Percentiles rank a stretch among this genome's conserved stretches.
These are phyloP conservation scores for Theobroma cacao DNA, from an alignment of 345 rosid genomes.

Conservation along the genomic window DNA sequence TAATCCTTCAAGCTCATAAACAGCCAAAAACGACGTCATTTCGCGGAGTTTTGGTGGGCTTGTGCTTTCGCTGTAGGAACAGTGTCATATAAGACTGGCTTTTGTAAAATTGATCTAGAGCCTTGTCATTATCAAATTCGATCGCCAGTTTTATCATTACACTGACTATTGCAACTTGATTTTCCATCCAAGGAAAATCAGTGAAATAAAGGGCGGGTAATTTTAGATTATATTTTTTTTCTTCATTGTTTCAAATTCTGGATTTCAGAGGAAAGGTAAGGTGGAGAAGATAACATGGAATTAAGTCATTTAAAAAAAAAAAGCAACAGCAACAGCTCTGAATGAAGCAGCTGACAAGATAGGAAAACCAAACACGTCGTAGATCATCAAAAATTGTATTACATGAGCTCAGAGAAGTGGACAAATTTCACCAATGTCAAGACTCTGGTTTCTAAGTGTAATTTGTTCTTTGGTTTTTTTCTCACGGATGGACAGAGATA, in stretches of 20 bases:
- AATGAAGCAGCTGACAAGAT: background rate
- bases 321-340: background rate
- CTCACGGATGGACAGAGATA: background rate
- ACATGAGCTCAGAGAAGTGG: background rate
- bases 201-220: background rate
- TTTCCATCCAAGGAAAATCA: too few relatives aligned
- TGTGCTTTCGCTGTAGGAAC: background rate
- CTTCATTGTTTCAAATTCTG: too few relatives aligned
- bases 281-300: too few relatives aligned
- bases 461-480: too few relatives aligned
- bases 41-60: background rate
- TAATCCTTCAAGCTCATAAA: background rate
- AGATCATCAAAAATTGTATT: background rate
- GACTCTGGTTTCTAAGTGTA: background rate
- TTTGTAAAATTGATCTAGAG: too few relatives aligned
- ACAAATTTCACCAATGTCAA: background rate
- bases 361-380: background rate
- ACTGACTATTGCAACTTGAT: too few relatives aligned
- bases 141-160: too few relatives aligned
- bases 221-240: too few relatives aligned
- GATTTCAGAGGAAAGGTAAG: background rate
- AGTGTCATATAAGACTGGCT: too few relatives aligned
- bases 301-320: background rate
- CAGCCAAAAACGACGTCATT: slow-evolving; percentile 3
- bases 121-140: background rate